These are phyloP conservation scores for Cenchrus americanus DNA, from an alignment of 176 grass and related monocot species.

Conservation along the genomic window DNA sequence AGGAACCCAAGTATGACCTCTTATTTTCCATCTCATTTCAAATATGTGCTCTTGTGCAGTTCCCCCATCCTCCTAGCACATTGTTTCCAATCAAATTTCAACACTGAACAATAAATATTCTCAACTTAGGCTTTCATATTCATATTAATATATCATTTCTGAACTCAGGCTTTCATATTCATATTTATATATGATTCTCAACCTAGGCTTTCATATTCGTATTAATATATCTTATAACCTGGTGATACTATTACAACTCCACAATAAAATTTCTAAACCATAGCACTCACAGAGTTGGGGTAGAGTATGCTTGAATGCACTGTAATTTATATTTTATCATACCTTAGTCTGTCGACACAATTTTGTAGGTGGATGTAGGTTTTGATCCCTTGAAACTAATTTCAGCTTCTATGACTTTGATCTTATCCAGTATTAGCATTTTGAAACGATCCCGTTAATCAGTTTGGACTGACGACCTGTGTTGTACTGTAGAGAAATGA, in stretches of 20 bases:
- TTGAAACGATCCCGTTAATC: slow-evolving; percentile 23
- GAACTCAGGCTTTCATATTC: no score
- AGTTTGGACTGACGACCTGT: slow-evolving; percentile 25
- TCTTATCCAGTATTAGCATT: not conserved
- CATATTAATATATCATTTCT: not conserved
- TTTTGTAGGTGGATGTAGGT: not conserved
- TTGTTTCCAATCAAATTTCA: slow-evolving; percentile 21
- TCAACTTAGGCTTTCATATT: slow-evolving; percentile 22
- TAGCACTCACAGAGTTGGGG: not conserved
- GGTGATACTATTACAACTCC: not conserved
- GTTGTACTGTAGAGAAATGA: slow-evolving; percentile 79
- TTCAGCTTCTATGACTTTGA: not conserved
- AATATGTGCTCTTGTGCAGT: slow-evolving; percentile 6
- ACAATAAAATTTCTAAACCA: slow-evolving; percentile 1
- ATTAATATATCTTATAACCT: slow-evolving; percentile 24
- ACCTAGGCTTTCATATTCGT: no score
- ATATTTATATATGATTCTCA: not conserved
- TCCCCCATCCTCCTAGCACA: slow-evolving; percentile 5
- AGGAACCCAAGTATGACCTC: slow-evolving; percentile 76
- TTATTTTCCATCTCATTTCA: slow-evolving; percentile 22
- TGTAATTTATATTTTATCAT: not conserved
- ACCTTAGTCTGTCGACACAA: not conserved
- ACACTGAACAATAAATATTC: slow-evolving; percentile 9
- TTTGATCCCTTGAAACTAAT: not conserved
- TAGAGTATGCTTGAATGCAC: not conserved